A percentile compares a stretch with the other conserved stretches of the same genome.
Conservation (phyloP, 495 filamentous ascomycete genomes). For the Cercophora newfieldiana region DNA sequence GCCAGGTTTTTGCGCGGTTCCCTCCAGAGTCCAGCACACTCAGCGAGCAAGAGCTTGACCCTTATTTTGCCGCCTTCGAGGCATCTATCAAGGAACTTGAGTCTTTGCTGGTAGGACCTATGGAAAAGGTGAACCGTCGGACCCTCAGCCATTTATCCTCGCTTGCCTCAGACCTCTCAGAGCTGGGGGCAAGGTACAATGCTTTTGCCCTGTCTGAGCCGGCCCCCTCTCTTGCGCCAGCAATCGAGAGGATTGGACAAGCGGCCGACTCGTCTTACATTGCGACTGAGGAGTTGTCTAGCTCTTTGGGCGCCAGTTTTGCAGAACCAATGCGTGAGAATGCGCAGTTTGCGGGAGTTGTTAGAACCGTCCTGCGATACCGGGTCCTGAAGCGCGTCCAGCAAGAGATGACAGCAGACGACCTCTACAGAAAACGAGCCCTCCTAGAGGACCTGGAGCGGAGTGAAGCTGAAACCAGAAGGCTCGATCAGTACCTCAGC, state of each 20-base stretch:
- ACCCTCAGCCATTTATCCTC: slow-evolving; percentile 80
- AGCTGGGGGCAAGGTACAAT: slow-evolving; percentile 91
- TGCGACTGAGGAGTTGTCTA: slow-evolving; percentile 86
- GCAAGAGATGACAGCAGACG: slow-evolving; percentile 94
- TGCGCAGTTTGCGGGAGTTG: slow-evolving; percentile 94
- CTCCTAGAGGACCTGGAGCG: slow-evolving; percentile 80
- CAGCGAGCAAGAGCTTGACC: slow-evolving; percentile 87
- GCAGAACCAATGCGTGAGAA: slow-evolving; percentile 97
- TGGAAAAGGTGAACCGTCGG: slow-evolving; percentile 92
- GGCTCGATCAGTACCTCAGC: slow-evolving; percentile 88
- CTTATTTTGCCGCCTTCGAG: slow-evolving; percentile 93
- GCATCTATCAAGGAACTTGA: slow-evolving; percentile 85
- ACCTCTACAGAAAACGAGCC: slow-evolving; percentile 76
- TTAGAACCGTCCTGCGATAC: slow-evolving; percentile 83
- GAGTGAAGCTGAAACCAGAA: slow-evolving; percentile 85
- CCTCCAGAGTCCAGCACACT: slow-evolving; percentile 74
- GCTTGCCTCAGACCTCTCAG: slow-evolving; percentile 82
- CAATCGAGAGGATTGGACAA: slow-evolving; percentile 92
- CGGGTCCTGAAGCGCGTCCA: slow-evolving; percentile 90
- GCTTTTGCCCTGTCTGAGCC: slow-evolving; percentile 95
- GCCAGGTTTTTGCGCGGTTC: slow-evolving; percentile 74
- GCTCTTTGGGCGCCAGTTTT: slow-evolving; percentile 80
- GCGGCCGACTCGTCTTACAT: slow-evolving; percentile 96
- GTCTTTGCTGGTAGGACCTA: slow-evolving; percentile 78
- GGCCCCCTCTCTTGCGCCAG: slow-evolving; percentile 80